Conservation (phyloP, 2,329 filamentous ascomycete species). For the Hypoxylon sp. region DNA sequence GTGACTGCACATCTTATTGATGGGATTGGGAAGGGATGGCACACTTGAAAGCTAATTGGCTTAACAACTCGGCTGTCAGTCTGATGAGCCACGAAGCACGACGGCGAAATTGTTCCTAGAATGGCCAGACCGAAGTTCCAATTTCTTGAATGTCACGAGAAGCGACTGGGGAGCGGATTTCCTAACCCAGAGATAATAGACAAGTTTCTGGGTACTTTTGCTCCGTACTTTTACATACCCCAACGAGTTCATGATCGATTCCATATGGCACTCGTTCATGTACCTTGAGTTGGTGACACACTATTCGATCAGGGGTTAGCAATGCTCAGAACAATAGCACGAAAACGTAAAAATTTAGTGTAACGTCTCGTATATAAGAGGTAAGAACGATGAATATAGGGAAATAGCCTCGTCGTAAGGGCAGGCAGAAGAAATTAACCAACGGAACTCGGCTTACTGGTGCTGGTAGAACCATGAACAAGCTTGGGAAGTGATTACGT, state of each 20-base stretch:
- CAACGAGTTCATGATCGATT: constrained; percentile 80
- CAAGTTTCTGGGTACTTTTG: constrained; percentile 86
- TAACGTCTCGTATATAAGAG: neutral
- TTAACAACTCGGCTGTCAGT: constrained; percentile 34
- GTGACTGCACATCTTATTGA: constrained; percentile 18
- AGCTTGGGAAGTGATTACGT: constrained; percentile 69
- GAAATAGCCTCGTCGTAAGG: neutral
- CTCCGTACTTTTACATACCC: constrained; percentile 77
- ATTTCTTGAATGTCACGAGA: constrained; percentile 72
- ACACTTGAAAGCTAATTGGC: constrained; percentile 16
- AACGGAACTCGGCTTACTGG: constrained; percentile 59
- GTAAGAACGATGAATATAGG: neutral
- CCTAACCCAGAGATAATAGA: constrained; percentile 88
- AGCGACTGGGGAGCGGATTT: constrained; percentile 44
- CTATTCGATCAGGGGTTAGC: constrained; percentile 26
- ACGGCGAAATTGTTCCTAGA: constrained; percentile 93
- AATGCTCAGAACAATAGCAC: constrained; percentile 5
- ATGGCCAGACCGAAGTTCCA: constrained; percentile 80
- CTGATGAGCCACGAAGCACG: constrained; percentile 64
- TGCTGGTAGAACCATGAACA: constrained; percentile 92
- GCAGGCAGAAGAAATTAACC: neutral
- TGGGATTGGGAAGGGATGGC: constrained; percentile 8
- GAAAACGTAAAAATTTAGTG: neutral
- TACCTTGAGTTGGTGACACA: constrained; percentile 94
- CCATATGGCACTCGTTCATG: constrained; percentile 78